Conservation (phyloP, 495 filamentous ascomycete species). For the Penicillium tannophilum region DNA sequence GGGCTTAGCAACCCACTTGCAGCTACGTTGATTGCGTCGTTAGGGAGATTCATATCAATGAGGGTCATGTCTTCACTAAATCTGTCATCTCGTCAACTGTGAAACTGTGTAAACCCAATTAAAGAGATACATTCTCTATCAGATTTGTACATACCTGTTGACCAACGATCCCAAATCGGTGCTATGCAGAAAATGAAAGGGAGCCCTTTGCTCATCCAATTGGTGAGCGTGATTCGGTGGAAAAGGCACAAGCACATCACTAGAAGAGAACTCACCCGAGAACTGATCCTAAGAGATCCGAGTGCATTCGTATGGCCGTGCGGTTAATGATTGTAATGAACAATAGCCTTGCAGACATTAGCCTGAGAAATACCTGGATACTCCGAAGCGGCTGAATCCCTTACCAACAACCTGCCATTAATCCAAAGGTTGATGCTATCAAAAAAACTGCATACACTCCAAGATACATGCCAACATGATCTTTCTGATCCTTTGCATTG, state of each 20-base stretch:
- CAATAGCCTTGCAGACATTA: neutral
- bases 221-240: no score
- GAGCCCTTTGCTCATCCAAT: no score
- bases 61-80: neutral
- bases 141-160: neutral
- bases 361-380: neutral
- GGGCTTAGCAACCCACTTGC: neutral
- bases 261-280: neutral
- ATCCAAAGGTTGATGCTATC: conserved; percentile 31
- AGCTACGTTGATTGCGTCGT: neutral
- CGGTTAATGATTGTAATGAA: neutral
- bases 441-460: conserved; percentile 44
- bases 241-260: no score
- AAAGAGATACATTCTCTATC: no score
- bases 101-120: no score
- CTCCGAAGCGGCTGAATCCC: neutral
- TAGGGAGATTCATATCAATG: neutral
- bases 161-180: no score
- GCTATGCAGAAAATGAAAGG: no score
- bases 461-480: conserved; percentile 43
- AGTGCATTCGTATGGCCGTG: neutral
- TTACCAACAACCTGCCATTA: neutral
- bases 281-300: neutral
- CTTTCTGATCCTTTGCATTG: conserved; percentile 35
- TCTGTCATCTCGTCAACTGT: neutral